phyloP scores from a whole-genome alignment of 306 rosid species.

The Oemleria cerasiformis region DNA sequence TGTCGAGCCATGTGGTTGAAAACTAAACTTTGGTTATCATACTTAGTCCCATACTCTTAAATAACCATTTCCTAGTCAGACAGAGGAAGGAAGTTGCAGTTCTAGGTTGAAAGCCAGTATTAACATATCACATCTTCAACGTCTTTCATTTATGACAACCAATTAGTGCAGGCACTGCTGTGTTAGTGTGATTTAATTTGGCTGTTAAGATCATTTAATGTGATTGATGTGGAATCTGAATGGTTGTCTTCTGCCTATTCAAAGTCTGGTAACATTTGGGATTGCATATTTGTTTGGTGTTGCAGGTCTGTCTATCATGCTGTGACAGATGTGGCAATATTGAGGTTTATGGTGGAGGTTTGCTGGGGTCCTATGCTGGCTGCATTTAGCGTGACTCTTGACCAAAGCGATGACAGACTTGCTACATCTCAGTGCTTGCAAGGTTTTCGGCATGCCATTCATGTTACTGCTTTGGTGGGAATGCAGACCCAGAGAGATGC shows the following conservation, averaged over 20 bases:
- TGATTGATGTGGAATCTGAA: conserved; percentile 2
- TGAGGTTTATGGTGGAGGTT: conserved; percentile 98
- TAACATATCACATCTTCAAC: neutral
- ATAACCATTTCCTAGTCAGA: neutral
- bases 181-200: neutral
- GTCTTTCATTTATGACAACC: neutral
- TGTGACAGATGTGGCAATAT: conserved; percentile 86
- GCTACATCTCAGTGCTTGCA: conserved; percentile 87
- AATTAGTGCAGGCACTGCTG: neutral
- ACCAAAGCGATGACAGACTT: conserved; percentile 93
- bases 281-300: conserved; percentile 28
- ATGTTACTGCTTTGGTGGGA: conserved; percentile 90
- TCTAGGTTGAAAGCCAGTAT: conserved; percentile 9
- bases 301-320: conserved; percentile 89
- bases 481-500: conserved; percentile 99
- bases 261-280: conserved; percentile 6
- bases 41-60: neutral
- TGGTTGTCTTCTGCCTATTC: conserved; percentile 10
- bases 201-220: neutral
- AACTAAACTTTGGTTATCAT: neutral
- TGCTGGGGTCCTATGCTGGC: conserved; percentile 99
- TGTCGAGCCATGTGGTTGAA: neutral
- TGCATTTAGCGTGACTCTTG: conserved; percentile 95
- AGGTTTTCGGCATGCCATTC: conserved; percentile 94
- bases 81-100: neutral